These are phyloP conservation scores for Botrytis hyacinthi DNA, from an alignment of 2,329 filamentous ascomycete species.

Conservation along the genomic window DNA sequence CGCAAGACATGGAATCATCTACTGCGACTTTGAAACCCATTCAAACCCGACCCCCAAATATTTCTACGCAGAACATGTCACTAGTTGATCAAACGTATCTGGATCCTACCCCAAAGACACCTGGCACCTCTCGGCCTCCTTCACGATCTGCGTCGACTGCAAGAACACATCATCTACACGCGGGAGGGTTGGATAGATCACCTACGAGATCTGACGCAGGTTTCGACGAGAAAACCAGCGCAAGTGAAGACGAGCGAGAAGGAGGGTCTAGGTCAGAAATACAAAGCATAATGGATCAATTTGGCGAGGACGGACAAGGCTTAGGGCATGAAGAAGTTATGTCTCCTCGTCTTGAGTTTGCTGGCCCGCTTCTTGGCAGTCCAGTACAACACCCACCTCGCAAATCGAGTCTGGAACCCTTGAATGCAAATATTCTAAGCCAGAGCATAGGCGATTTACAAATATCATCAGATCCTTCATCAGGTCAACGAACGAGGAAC, in stretches of 20 bases:
- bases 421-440: conserved; percentile 40
- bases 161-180: conserved; percentile 38
- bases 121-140: conserved; percentile 43
- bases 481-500: conserved; percentile 25
- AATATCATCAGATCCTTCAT: conserved; percentile 28
- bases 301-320: conserved; percentile 70
- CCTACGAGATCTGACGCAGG: conserved; percentile 55
- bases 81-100: conserved; percentile 44
- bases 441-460: conserved; percentile 37
- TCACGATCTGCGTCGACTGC: conserved; percentile 40
- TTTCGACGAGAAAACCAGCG: conserved; percentile 56
- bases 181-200: conserved; percentile 44
- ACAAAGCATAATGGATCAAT: conserved; percentile 96
- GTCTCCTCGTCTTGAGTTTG: conserved; percentile 81
- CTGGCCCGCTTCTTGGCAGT: conserved; percentile 72
- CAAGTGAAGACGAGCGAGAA: conserved; percentile 64
- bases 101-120: conserved; percentile 48
- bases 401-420: conserved; percentile 80
- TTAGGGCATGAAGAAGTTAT: conserved; percentile 81
- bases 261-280: conserved; percentile 79
- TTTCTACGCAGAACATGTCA: conserved; percentile 24
- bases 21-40: conserved; percentile 38
- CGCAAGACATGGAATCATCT: conserved; percentile 38
- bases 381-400: conserved; percentile 72
- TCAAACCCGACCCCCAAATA: conserved; percentile 17